Conservation (phyloP, 2,329 filamentous ascomycete genomes). For the Talaromyces sp. region DNA sequence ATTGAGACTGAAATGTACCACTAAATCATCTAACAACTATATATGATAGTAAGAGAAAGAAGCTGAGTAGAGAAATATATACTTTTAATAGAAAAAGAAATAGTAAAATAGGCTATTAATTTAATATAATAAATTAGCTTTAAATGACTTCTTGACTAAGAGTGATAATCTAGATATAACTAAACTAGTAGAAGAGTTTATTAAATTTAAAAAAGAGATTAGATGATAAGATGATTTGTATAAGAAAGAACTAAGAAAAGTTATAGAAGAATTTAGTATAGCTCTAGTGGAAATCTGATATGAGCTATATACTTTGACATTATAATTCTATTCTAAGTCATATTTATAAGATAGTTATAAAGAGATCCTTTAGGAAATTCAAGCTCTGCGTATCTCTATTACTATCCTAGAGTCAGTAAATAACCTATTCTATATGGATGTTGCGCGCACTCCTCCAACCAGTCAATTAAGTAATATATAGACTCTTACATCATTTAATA, state of each 20-base stretch:
- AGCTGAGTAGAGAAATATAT: conserved; percentile 13
- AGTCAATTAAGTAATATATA: no score
- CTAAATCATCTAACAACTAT: conserved; percentile 15
- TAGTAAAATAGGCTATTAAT: conserved; percentile 9
- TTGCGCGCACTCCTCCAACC: no score
- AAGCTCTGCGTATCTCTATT: no score
- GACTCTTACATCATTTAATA: no score
- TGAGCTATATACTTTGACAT: conserved; percentile 14
- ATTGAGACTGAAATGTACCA: conserved; percentile 15
- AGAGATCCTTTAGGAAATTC: no score
- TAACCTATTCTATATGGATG: no score
- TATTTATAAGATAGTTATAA: no score
- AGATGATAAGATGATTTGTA: conserved; percentile 15
- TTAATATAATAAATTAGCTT: conserved; percentile 13
- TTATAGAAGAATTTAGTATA: conserved; percentile 16
- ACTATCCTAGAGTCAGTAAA: no score
- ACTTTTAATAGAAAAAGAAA: conserved; percentile 14
- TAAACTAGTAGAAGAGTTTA: conserved; percentile 10
- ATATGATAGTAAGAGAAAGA: conserved; percentile 16
- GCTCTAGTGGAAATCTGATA: conserved; percentile 15
- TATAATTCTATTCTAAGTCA: conserved; percentile 3
- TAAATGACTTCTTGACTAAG: conserved; percentile 7
- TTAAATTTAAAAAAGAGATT: conserved; percentile 19
- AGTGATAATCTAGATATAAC: conserved; percentile 2
- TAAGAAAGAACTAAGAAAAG: conserved; percentile 16